Evolutionary conservation across 73 alveolate genomes (phyloP), one percentile per base, ranked within the genome.

Genomic region (Paramecium caudatum): DNA sequence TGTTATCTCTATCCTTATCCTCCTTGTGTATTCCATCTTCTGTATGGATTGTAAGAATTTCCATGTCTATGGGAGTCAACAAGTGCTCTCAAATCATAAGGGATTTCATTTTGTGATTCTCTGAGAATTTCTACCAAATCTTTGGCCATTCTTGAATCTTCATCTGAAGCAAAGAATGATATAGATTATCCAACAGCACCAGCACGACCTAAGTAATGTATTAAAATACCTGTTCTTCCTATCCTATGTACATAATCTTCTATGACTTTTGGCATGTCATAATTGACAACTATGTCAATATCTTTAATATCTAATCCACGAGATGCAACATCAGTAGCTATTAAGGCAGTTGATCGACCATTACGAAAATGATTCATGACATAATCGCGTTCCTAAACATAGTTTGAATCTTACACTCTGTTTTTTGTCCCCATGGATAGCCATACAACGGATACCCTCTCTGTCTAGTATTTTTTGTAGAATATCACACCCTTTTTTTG

Each of bases 261-360:
- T 2, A 96, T 95, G 41, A 90, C 91, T 50, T 88, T 90, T 48
- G 98, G 96, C 92, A 90, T 82, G 49, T 96, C 98, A 48, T 62
- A 91, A 88, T 97, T 91, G 91, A 97, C 93, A 3, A 97, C 98
- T 12, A 93, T 90, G 48, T 95, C 94, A 30, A 97, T 94, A 50
- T 91, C 94, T 15, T 97, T 94, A 23, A 97, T 92, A 92, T 97
- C 99, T 46, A 97, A 82, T 43, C 99, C 99, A 93, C 99, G 93
- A 17, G 98, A 91, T 12, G 96, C 96, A 9, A 97, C 95, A 95
- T 97, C 99, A 25, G 99, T 97, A 0, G 99, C 98, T 27, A 97
- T 94, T 41, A 95, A 90, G 5, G 95, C 87, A 10, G 83, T 63
- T 78, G 63, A 90, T 69, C 91, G 87, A 33, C 96, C 98, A 47